Evolutionary conservation across 805 yeast species (phyloP).

Genomic region (Metschnikowia vanudenii): DNA sequence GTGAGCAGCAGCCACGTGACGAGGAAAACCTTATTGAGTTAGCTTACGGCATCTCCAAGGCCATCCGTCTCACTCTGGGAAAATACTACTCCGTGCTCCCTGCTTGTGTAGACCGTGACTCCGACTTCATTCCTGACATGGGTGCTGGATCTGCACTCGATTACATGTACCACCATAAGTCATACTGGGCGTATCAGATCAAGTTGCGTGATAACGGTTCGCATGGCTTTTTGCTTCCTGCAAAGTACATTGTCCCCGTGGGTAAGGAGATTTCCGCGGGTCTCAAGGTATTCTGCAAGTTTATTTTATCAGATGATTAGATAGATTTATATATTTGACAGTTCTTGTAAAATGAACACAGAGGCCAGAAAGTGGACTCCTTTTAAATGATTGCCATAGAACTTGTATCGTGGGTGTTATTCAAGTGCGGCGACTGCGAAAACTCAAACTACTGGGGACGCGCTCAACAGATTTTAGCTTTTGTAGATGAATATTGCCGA

Average conservation of each 20-base stretch:
- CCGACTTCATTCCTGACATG: slow-evolving; percentile 68
- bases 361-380: no score
- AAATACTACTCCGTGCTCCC: slow-evolving; percentile 66
- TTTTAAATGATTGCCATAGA: no score
- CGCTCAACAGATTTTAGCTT: no score
- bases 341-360: no score
- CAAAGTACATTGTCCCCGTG: slow-evolving; percentile 67
- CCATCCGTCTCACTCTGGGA: slow-evolving; percentile 64
- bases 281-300: slow-evolving; percentile 56
- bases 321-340: not conserved
- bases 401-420: no score
- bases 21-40: slow-evolving; percentile 76
- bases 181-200: slow-evolving; percentile 81
- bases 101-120: slow-evolving; percentile 77
- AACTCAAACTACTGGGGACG: no score
- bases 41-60: slow-evolving; percentile 76
- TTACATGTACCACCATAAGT: slow-evolving; percentile 78
- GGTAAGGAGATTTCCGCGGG: slow-evolving; percentile 74
- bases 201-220: slow-evolving; percentile 79
- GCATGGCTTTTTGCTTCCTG: slow-evolving; percentile 79
- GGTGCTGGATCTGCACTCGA: slow-evolving; percentile 82
- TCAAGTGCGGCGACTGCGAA: no score
- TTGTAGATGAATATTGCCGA: no score
- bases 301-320: slow-evolving; percentile 33
- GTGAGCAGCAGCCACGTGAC: slow-evolving; percentile 71